phyloP scores from a whole-genome alignment of 2,329 filamentous ascomycete genomes.

The Exophiala mesophila region DNA sequence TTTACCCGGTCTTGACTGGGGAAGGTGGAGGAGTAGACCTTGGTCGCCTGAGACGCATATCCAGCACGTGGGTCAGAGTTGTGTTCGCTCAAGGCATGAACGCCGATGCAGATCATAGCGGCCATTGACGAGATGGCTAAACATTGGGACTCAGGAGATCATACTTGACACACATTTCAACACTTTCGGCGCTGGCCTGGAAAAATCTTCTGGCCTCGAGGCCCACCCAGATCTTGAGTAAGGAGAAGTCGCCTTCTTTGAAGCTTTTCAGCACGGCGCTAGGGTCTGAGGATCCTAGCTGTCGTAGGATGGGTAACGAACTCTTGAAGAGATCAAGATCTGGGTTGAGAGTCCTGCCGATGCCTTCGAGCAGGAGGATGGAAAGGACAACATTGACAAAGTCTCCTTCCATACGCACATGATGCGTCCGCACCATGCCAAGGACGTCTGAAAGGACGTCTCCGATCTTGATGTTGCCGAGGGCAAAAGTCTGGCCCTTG shows the following conservation, averaged over 20 bases:
- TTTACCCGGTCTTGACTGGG: too few relatives aligned
- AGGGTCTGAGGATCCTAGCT: conserved; percentile 70
- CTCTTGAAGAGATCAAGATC: conserved; percentile 80
- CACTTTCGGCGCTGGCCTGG: conserved; percentile 83
- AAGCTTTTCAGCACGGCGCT: conserved; percentile 60
- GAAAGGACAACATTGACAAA: conserved; percentile 98
- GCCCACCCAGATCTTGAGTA: conserved; percentile 88
- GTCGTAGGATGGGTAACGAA: conserved; percentile 81
- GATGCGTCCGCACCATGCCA: conserved; percentile 83
- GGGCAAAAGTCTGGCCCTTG: conserved; percentile 82
- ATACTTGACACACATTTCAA: conserved; percentile 85
- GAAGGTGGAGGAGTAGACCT: too few relatives aligned
- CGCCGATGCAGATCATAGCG: too few relatives aligned
- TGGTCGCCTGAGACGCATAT: too few relatives aligned
- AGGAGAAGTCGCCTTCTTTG: conserved; percentile 69
- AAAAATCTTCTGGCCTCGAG: conserved; percentile 84
- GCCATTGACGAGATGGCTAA: too few relatives aligned
- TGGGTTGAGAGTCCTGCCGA: conserved; percentile 80
- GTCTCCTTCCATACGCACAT: conserved; percentile 91
- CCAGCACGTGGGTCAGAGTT: too few relatives aligned
- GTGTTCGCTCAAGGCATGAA: too few relatives aligned
- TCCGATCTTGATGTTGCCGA: conserved; percentile 93
- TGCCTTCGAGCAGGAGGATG: conserved; percentile 88
- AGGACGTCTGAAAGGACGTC: conserved; percentile 90
- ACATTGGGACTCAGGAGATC: conserved; percentile 85